phyloP scores from a whole-genome alignment of 2,329 filamentous ascomycete species.

The Fusarium domesticum region DNA sequence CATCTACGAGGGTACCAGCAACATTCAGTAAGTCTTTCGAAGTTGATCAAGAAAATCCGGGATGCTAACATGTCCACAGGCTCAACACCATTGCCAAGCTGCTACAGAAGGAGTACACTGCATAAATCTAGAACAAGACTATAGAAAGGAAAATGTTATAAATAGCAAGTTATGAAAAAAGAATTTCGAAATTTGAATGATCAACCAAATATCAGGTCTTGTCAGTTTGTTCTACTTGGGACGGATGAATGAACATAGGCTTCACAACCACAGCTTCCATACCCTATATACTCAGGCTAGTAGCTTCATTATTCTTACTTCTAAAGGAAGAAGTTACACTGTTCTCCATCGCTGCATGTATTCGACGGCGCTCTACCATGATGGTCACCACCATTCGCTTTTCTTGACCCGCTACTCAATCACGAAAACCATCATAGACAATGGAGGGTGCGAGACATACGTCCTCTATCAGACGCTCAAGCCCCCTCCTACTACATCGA shows the following conservation, averaged over 20 bases:
- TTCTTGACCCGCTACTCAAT: slow-evolving; percentile 21
- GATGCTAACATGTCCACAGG: slow-evolving; percentile 34
- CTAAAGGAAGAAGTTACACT: slow-evolving; percentile 25
- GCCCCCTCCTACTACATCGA: slow-evolving; percentile 18
- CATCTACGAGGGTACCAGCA: slow-evolving; percentile 91
- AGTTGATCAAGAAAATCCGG: not conserved
- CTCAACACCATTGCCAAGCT: slow-evolving; percentile 63
- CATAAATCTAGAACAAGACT: slow-evolving; percentile 24
- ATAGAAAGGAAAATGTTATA: slow-evolving; percentile 9
- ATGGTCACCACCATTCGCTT: slow-evolving; percentile 17
- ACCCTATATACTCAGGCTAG: too few relatives aligned
- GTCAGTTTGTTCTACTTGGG: too few relatives aligned
- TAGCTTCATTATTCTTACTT: too few relatives aligned
- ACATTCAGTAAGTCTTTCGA: slow-evolving; percentile 57
- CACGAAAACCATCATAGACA: slow-evolving; percentile 18
- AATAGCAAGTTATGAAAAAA: slow-evolving; percentile 12
- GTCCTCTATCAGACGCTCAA: slow-evolving; percentile 9
- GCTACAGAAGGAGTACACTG: slow-evolving; percentile 60
- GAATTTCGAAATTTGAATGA: slow-evolving; percentile 10
- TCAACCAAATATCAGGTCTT: too few relatives aligned
- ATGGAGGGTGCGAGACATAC: slow-evolving; percentile 17
- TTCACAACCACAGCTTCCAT: too few relatives aligned
- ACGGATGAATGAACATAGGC: too few relatives aligned
- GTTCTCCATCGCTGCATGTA: slow-evolving; percentile 17
- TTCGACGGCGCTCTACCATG: slow-evolving; percentile 15